Base-by-base conservation (phyloP, 73 alveolate species). In the Paramecium tetraurelia region DNA sequence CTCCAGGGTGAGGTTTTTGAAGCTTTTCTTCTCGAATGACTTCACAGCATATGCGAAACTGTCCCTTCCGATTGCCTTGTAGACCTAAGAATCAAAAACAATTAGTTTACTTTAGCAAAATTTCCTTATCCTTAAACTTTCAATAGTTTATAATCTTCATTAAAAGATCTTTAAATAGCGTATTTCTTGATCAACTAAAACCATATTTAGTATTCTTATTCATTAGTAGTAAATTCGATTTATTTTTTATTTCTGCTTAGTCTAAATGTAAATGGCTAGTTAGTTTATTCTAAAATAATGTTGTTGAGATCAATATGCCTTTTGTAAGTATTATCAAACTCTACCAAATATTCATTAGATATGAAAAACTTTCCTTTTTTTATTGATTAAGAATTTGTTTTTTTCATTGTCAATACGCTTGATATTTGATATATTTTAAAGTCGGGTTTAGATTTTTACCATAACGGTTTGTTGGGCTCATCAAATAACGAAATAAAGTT, bases 51-150 rank as follows among this genome's bases (percentile, higher is more conserved):
- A 89, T 14, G 71, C 92, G 21, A 68, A 44, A 24, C 24, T 44
- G 38, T 44, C 90, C 16, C 57, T 80, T 18, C 90, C 90, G 3
- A 24, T 38, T 12, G 90, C 90, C 24, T 80, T 80, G 75, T 80
- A 80, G 53, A 80, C 90, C 94, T 44, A 41, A 53, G 12, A 35
- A 59, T 40, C 22, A 2, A 21, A 53, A 53, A 44, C 7, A 12
- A 59, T 20, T n/a, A 40, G 43, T 5, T 72, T 70, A 89, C 94
- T 50, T 83, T 77, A 12, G 94, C 94, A 89, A 89, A 89, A 71
- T 89, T 89, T 33, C 94, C 94, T 72, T 89, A 40, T 22, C 94
- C 94, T 68, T 70, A 59, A 10, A 89, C 38, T 63, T 89, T 89
- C 12, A 89, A 38, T n/a, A 83, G 48, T 29, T 77, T 70, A 70